Evolutionary conservation across 495 filamentous ascomycete species (phyloP), one percentile per base, ranked within the genome.

Genomic region (Neurospora sp.): DNA sequence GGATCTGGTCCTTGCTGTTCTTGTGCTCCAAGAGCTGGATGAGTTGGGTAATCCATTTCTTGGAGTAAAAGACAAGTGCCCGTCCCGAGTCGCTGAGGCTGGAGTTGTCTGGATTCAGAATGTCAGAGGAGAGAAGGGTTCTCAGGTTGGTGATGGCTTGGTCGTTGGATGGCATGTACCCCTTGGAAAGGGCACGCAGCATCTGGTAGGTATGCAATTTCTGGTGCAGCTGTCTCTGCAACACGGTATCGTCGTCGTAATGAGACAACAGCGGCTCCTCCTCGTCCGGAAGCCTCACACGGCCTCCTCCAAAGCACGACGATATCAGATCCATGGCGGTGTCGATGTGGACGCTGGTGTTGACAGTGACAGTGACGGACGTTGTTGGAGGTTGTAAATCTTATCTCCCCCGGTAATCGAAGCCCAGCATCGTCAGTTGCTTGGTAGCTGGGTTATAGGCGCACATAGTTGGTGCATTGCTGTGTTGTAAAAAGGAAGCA

Each of bases 181-280:
- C 95, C 74, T 94, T 89, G 17, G 88, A 87, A 17, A 98, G 80
- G 73, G 95, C 95, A 65, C 93, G 87, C 39, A 92, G 74, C 93
- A 97, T 96, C 83, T 97, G 94, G 79, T 97, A 97, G 71, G 89
- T 90, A 81, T 97, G 95, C 72, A 97, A 86, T 83, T 97, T 97
- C 78, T 92, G 89, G 77, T 94, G 93, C 59, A 94, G 84, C 69
- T 86, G 83, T 40, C 90, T 86, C 84, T 97, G 93, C 69, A 93
- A 84, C 31, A 86, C 81, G 9, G 94, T 97, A 75, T 94, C 92
- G 80, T 96, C 91, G 73, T 90, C 86, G 82, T 97, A 97, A 74
- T 89, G 90, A 75, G 94, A 90, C 40, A 97, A 89, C 39, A 97
- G 86, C 53, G 94, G 93, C 74, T 94, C 87, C 53, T 79, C 76